A percentile compares a stretch with the other conserved stretches of the same genome.
phyloP scores from a whole-genome alignment of 2,329 filamentous ascomycete genomes.

The Calonectria hawksworthii region DNA sequence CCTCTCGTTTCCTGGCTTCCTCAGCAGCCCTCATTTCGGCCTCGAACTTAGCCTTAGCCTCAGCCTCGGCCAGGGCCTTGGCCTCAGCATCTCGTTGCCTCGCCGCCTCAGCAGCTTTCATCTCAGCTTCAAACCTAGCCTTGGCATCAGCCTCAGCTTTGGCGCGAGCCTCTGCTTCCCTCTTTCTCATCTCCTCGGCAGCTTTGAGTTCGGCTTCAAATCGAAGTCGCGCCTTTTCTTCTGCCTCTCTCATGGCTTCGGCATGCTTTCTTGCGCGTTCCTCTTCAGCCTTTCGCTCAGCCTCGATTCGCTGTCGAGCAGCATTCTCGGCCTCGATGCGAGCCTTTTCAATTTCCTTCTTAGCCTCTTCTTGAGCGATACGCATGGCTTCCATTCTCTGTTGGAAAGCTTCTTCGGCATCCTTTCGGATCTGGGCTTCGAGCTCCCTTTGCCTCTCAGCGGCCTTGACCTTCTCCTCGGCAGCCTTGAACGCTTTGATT shows the following conservation, averaged over 20 bases:
- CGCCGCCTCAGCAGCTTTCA: constrained; percentile 59
- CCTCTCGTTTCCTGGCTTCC: constrained; percentile 60
- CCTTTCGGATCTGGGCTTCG: constrained; percentile 60
- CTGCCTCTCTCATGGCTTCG: constrained; percentile 58
- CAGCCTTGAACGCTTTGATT: constrained; percentile 64
- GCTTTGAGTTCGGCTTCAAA: constrained; percentile 55
- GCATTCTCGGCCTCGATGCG: constrained; percentile 56
- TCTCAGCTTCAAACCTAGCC: constrained; percentile 62
- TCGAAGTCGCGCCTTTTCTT: constrained; percentile 51
- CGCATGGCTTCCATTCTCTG: constrained; percentile 46
- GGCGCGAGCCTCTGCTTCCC: constrained; percentile 56
- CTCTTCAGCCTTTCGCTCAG: constrained; percentile 31
- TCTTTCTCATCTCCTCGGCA: constrained; percentile 54
- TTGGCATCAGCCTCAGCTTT: constrained; percentile 61
- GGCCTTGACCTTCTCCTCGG: constrained; percentile 61
- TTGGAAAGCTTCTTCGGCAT: constrained; percentile 60
- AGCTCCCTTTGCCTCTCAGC: constrained; percentile 59
- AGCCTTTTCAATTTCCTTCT: constrained; percentile 54
- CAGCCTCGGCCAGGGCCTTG: constrained; percentile 58
- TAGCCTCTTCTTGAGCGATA: constrained; percentile 29
- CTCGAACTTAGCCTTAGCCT: constrained; percentile 62
- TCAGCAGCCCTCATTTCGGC: constrained; percentile 60
- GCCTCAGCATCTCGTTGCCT: constrained; percentile 64
- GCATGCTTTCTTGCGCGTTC: constrained; percentile 56
- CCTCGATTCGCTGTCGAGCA: constrained; percentile 60